Base-by-base conservation (phyloP, 2,329 filamentous ascomycete species). In the Aschersonia sp. region DNA sequence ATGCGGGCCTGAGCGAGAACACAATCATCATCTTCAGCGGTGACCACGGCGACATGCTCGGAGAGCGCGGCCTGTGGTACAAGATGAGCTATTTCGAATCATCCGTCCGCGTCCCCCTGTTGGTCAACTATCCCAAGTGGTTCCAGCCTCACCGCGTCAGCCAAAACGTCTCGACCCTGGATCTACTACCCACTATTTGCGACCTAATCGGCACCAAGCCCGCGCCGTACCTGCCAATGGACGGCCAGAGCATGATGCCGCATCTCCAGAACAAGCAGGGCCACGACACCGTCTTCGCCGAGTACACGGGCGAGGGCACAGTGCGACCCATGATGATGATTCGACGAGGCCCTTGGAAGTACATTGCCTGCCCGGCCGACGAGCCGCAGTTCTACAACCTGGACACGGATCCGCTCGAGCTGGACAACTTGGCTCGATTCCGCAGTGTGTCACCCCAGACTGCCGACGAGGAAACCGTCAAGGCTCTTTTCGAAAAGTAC, bases 1-100 rank as follows among this genome's bases (percentile, higher is more conserved):
- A 87, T 50, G 90, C 87, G 59, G 77, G 81, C 6, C 71, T 95
- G 43, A 82, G 82, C 50, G 80, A 94, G 35, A 79, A 95, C 65
- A 95, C 89, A 10, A 88, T 95, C 56, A 73, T 95, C 57, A 81
- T 95, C 54, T 95, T 95, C 67, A 89, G 84, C 49, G 88, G 89
- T 43, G 89, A 95, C 62, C 89, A 95, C 59, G 89, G 89, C 48
- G 89, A 95, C 65, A 95, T 95, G 89, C 77, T 95, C 6, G 89
- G 89, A 50, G 89, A 95, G 70, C 81, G 87, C 47, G 84, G 85
- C 5, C 70, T 95, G 44, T 95, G 89, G 89, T 89, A 95, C 72
- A 95, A 95, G 74, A 95, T 95, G 89, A 87, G 80, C 60, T 95
- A 92, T 76, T 95, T 88, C 58, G 89, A 95, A 73, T 83, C 83